Conservation (phyloP, 768 basidiomycete genomes). For the Agaricus subrufescens region DNA sequence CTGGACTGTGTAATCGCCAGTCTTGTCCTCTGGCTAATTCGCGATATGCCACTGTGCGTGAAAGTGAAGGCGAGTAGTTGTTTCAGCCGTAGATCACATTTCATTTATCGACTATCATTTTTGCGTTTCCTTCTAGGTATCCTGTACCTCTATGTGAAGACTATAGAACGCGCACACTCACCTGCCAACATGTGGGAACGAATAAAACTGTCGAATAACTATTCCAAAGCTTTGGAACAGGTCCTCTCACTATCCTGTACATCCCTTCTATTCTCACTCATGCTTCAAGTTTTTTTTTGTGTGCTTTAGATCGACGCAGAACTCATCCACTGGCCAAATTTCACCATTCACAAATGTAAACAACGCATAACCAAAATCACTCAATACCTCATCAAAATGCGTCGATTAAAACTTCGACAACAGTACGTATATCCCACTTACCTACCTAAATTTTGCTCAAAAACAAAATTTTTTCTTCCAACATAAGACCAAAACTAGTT, state of each 20-base stretch:
- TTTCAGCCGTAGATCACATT: background rate
- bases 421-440: slow-evolving; percentile 52
- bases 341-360: slow-evolving; percentile 98
- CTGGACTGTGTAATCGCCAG: slow-evolving; percentile 90
- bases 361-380: slow-evolving; percentile 98
- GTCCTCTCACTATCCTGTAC: slow-evolving; percentile 33
- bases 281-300: background rate
- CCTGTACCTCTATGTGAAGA: slow-evolving; percentile 94
- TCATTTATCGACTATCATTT: background rate
- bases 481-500: slow-evolving; percentile 77
- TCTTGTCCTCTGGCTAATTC: slow-evolving; percentile 99
- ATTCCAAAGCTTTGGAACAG: slow-evolving; percentile 93
- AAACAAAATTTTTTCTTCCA: background rate
- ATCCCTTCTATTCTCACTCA: background rate
- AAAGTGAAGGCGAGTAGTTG: slow-evolving; percentile 71
- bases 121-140: slow-evolving; percentile 45
- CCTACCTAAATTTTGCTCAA: background rate
- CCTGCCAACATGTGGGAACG: slow-evolving; percentile 98
- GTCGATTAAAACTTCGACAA: slow-evolving; percentile 79
- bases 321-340: slow-evolving; percentile 97
- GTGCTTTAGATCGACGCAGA: slow-evolving; percentile 81
- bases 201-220: slow-evolving; percentile 89
- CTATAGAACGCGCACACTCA: slow-evolving; percentile 94
- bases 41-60: slow-evolving; percentile 95
- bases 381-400: slow-evolving; percentile 98